Percentiles rank a stretch among this genome's conserved stretches.
Conservation (phyloP, 768 basidiomycete species). For the Amanita exitialis region DNA sequence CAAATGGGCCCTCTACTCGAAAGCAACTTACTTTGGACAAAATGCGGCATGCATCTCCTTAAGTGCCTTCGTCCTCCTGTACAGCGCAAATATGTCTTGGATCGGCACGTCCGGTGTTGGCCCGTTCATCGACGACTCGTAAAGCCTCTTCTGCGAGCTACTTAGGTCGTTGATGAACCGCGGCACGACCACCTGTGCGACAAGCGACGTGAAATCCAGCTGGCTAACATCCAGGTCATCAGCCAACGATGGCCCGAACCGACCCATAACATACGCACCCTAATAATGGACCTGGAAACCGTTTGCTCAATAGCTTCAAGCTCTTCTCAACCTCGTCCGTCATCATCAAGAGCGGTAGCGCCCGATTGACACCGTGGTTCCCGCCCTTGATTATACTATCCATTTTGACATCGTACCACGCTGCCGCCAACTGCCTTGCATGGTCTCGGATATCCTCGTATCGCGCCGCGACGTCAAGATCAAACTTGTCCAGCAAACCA, state of each 20-base stretch:
- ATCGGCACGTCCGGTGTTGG: constrained; percentile 84
- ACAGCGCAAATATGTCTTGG: constrained; percentile 83
- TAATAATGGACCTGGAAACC: constrained; percentile 76
- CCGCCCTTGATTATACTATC: constrained; percentile 56
- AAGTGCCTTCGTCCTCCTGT: constrained; percentile 66
- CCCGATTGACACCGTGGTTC: constrained; percentile 56
- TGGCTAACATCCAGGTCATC: constrained; percentile 28
- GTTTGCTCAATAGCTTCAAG: constrained; percentile 75
- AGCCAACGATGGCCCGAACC: background rate
- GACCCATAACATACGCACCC: constrained; percentile 37
- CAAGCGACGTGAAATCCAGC: constrained; percentile 67
- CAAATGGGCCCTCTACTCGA: background rate
- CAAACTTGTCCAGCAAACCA: constrained; percentile 60
- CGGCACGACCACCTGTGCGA: constrained; percentile 61
- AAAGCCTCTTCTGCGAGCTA: constrained; percentile 58
- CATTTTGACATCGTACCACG: constrained; percentile 55
- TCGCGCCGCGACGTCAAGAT: constrained; percentile 63
- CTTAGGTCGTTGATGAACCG: constrained; percentile 58
- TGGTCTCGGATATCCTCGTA: constrained; percentile 59
- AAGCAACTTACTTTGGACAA: constrained; percentile 53
- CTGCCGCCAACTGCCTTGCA: constrained; percentile 45
- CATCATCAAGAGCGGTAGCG: constrained; percentile 72
- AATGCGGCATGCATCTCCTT: constrained; percentile 78
- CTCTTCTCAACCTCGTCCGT: constrained; percentile 85
- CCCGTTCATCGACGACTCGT: constrained; percentile 79